phyloP scores from a whole-genome alignment of 129 eudicot genomes.

The Flaveria bidentis region DNA sequence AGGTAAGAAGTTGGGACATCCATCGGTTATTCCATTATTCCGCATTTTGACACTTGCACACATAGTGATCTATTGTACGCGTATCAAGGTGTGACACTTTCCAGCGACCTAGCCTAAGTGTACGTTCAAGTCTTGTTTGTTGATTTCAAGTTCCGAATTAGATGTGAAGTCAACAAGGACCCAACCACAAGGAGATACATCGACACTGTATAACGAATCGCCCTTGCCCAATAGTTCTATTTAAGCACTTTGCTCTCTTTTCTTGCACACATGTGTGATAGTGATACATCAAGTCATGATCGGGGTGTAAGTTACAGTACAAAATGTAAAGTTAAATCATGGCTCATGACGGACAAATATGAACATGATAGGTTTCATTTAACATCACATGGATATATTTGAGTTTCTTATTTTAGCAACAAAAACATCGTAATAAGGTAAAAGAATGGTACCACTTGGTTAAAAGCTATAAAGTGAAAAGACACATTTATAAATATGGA shows the following conservation, averaged over 20 bases:
- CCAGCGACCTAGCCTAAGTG: too few relatives aligned
- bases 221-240: not conserved
- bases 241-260: not conserved
- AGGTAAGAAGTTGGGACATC: not conserved
- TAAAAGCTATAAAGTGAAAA: conserved; percentile 4
- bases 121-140: too few relatives aligned
- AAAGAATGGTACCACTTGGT: conserved; percentile 5
- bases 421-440: not conserved
- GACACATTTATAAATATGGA: not conserved
- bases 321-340: not conserved
- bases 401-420: not conserved
- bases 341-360: not conserved
- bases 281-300: not conserved
- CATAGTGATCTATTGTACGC: not conserved
- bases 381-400: not conserved
- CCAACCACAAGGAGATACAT: not conserved
- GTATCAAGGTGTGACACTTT: not conserved
- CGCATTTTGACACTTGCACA: not conserved
- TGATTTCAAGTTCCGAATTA: not conserved
- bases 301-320: not conserved
- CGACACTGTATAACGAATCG: not conserved
- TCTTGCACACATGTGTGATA: not conserved
- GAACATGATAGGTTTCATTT: not conserved
- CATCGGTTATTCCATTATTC: not conserved
- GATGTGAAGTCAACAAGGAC: not conserved